phyloP scores from a whole-genome alignment of 2,329 filamentous ascomycete species.

The Cryphonectria parasitica region DNA sequence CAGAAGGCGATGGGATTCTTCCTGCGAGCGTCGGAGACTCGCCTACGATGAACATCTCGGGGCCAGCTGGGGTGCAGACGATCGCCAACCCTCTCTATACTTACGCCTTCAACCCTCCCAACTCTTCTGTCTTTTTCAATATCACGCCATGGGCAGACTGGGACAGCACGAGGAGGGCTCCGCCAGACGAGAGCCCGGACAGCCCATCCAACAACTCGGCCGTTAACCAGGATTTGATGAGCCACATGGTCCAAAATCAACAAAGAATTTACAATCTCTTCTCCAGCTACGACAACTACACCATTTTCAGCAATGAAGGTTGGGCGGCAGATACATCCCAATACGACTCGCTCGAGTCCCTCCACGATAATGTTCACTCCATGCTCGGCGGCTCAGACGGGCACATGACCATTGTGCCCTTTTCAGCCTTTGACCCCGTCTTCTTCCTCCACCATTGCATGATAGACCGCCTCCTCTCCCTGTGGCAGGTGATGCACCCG shows the following conservation, averaged over 20 bases:
- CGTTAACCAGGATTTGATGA: conserved; percentile 56
- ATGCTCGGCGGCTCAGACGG: conserved; percentile 61
- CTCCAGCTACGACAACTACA: conserved; percentile 69
- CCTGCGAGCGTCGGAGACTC: conserved; percentile 52
- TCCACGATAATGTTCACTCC: conserved; percentile 67
- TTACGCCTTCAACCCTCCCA: conserved; percentile 64
- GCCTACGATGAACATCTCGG: conserved; percentile 52
- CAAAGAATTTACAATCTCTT: conserved; percentile 70
- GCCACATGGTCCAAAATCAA: conserved; percentile 58
- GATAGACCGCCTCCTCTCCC: conserved; percentile 73
- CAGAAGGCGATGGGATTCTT: conserved; percentile 50
- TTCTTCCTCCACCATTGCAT: conserved; percentile 80
- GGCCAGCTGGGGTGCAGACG: conserved; percentile 57
- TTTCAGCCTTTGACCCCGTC: conserved; percentile 77
- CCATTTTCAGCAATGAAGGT: conserved; percentile 70
- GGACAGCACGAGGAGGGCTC: conserved; percentile 62
- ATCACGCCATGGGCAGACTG: conserved; percentile 61
- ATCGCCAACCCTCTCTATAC: conserved; percentile 67
- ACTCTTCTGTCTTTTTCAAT: conserved; percentile 60
- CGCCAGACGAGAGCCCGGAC: conserved; percentile 45
- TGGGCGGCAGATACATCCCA: conserved; percentile 55
- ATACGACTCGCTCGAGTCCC: conserved; percentile 67
- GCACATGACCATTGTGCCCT: conserved; percentile 72
- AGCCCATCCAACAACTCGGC: conserved; percentile 63
- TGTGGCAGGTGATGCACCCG: conserved; percentile 78